Conservation (phyloP, 768 basidiomycete species). For the Kondoa subrosea region DNA sequence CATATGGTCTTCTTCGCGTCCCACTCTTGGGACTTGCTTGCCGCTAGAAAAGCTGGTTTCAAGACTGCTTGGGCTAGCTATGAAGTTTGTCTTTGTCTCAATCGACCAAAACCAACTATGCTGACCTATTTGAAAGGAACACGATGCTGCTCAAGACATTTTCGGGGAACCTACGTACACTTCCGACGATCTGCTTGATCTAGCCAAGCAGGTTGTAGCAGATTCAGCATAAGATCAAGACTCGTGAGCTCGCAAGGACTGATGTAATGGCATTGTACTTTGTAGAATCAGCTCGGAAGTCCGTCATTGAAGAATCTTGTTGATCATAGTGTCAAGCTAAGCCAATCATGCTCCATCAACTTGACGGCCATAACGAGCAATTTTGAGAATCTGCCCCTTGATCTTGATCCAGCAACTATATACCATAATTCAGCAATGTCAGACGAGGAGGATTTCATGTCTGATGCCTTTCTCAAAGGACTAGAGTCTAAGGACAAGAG, state of each 20-base stretch:
- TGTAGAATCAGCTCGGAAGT: too few species aligned
- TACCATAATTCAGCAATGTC: too few species aligned
- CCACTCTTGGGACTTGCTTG: constrained; percentile 16
- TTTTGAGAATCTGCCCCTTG: too few species aligned
- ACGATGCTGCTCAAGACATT: neutral
- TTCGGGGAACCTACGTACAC: neutral
- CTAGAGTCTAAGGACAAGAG: neutral
- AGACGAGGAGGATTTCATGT: constrained; percentile 22
- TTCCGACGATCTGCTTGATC: neutral
- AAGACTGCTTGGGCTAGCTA: constrained; percentile 17
- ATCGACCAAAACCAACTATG: neutral
- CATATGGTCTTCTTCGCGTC: constrained; percentile 16
- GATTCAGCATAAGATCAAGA: too few species aligned
- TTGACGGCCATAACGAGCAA: too few species aligned
- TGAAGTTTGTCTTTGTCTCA: constrained; percentile 15
- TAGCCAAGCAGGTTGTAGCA: neutral
- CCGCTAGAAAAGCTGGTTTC: constrained; percentile 19
- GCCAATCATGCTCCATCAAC: too few species aligned
- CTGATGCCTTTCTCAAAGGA: constrained; percentile 14
- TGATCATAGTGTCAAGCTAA: too few species aligned
- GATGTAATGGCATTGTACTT: too few species aligned
- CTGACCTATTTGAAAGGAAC: neutral
- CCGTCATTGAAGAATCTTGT: too few species aligned
- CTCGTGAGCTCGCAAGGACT: too few species aligned
- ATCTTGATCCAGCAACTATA: too few species aligned